Evolutionary conservation across 257 asterid genomes (phyloP).

Genomic region (Przewalskia tangutica): DNA sequence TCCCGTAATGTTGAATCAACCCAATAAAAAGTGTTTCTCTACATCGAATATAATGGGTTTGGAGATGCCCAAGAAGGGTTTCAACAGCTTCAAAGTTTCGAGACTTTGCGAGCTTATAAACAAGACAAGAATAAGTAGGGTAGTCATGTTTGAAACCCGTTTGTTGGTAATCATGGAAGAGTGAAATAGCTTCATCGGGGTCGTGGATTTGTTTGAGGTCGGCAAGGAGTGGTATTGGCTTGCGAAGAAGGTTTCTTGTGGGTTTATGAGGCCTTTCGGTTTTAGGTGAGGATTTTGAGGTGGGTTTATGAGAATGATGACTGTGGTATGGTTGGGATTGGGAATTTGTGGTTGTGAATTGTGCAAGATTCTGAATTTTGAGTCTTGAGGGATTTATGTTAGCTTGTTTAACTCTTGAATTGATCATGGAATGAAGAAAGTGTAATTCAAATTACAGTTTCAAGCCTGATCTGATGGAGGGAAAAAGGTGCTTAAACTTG

Average conservation of each 20-base stretch:
- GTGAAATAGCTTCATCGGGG: conserved; percentile 43
- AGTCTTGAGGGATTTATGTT: background rate
- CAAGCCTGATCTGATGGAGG: background rate
- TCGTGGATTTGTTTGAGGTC: conserved; percentile 51
- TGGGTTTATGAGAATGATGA: conserved; percentile 9
- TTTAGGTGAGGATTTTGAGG: conserved; percentile 12
- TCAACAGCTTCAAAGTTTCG: conserved; percentile 51
- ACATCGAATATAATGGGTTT: conserved; percentile 42
- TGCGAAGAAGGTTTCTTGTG: conserved; percentile 28
- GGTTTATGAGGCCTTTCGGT: conserved; percentile 28
- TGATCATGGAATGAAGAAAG: background rate
- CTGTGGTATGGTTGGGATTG: background rate
- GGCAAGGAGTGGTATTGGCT: conserved; percentile 52
- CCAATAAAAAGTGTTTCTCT: conserved; percentile 60
- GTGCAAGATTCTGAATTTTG: background rate
- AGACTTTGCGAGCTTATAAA: conserved; percentile 64
- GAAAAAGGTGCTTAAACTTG: background rate
- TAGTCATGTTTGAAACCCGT: conserved; percentile 71
- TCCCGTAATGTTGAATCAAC: conserved; percentile 63
- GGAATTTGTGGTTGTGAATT: background rate
- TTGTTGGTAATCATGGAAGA: conserved; percentile 40
- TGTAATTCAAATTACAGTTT: background rate
- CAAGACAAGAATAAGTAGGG: conserved; percentile 69
- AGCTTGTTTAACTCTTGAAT: background rate
- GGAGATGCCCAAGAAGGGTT: conserved; percentile 35